A percentile compares a stretch with the other conserved stretches of the same genome.
Evolutionary conservation across 768 basidiomycete genomes (phyloP).

Genomic region (Leccinum variicolor): DNA sequence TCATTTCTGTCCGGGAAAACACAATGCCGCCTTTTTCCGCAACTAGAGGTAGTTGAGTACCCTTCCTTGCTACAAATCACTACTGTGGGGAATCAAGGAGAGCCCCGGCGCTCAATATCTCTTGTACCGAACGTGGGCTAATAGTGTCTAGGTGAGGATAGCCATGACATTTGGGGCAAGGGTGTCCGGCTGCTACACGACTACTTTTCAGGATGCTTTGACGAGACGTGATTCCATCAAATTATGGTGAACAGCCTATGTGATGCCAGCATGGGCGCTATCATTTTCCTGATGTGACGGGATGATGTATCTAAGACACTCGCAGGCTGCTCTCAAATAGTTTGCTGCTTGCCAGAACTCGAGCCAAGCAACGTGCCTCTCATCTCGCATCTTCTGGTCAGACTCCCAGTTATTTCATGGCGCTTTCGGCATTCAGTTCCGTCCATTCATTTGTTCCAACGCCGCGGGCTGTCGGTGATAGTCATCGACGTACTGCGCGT

Average conservation of each 20-base stretch:
- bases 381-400: slow-evolving; percentile 9
- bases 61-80: neutral
- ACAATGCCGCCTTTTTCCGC: neutral
- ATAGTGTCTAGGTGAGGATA: neutral
- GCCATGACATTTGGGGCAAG: neutral
- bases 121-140: too few species aligned
- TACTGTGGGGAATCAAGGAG: neutral
- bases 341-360: too few species aligned
- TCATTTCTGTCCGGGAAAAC: neutral
- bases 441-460: neutral
- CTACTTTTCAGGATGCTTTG: neutral
- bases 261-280: neutral
- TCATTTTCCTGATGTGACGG: neutral
- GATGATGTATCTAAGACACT: neutral
- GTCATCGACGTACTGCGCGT: neutral
- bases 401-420: slow-evolving; percentile 6
- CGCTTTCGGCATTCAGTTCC: neutral
- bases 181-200: neutral
- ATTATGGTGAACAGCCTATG: neutral
- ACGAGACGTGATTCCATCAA: neutral
- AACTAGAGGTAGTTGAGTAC: neutral
- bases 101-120: too few species aligned
- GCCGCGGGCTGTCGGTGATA: neutral
- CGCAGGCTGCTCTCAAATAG: neutral
- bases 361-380: neutral